These are phyloP conservation scores for Tanozyma kutaoensis DNA, from an alignment of 805 yeast genomes.

Conservation along the genomic window DNA sequence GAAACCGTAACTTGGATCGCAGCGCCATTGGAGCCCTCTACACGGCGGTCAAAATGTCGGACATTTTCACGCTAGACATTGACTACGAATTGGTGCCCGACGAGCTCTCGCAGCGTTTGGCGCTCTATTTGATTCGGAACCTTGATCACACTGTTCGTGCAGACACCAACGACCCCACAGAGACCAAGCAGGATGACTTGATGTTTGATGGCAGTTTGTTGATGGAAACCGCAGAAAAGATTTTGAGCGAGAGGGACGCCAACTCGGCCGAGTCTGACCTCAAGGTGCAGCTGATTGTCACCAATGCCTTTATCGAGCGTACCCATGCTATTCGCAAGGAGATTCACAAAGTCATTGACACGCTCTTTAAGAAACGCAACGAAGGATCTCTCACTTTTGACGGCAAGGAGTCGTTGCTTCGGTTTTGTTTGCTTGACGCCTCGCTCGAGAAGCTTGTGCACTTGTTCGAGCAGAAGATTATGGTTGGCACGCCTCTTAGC, in stretches of 20 bases:
- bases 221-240: slow-evolving; percentile 60
- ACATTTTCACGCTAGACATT: slow-evolving; percentile 38
- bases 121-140: slow-evolving; percentile 43
- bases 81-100: slow-evolving; percentile 41
- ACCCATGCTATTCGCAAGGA: slow-evolving; percentile 36
- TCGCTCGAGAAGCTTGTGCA: slow-evolving; percentile 39
- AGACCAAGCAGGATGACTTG: slow-evolving; percentile 40
- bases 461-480: slow-evolving; percentile 31
- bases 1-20: slow-evolving; percentile 31
- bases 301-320: slow-evolving; percentile 37
- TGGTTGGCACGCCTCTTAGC: slow-evolving; percentile 7
- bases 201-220: slow-evolving; percentile 66
- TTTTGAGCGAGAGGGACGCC: slow-evolving; percentile 26
- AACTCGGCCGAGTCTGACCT: slow-evolving; percentile 18
- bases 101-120: slow-evolving; percentile 38
- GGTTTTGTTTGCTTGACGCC: slow-evolving; percentile 42
- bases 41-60: slow-evolving; percentile 33
- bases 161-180: slow-evolving; percentile 9
- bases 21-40: slow-evolving; percentile 36
- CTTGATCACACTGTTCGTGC: slow-evolving; percentile 32
- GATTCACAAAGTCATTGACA: slow-evolving; percentile 38
- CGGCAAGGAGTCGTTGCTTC: slow-evolving; percentile 39
- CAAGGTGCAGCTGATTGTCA: slow-evolving; percentile 29
- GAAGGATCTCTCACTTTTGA: slow-evolving; percentile 35
- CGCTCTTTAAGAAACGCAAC: slow-evolving; percentile 31